A percentile compares a stretch with the other conserved stretches of the same genome.
Evolutionary conservation across 345 rosid species (phyloP).

Genomic region (Salix suchowensis): DNA sequence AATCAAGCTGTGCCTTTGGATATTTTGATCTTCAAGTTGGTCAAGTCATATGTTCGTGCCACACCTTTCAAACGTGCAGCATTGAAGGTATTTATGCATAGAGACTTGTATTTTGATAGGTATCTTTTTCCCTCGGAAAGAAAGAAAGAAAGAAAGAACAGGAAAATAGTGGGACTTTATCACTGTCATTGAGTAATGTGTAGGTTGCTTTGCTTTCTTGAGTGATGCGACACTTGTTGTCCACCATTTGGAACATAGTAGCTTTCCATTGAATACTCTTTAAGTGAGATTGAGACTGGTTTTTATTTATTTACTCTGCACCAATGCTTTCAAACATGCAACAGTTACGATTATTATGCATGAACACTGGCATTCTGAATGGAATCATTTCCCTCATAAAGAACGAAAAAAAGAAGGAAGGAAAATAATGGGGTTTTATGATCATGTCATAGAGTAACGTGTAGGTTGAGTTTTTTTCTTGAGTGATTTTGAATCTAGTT

Average conservation of each 20-base stretch:
- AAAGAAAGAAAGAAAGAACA: background rate
- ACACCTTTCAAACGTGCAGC: conserved; percentile 78
- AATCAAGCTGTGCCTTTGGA: conserved; percentile 62
- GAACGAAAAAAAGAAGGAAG: background rate
- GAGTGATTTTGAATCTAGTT: background rate
- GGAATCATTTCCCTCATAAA: background rate
- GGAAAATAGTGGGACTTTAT: background rate
- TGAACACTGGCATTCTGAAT: background rate
- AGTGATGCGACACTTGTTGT: background rate
- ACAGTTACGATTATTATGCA: background rate
- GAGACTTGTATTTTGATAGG: background rate
- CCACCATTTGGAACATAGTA: background rate
- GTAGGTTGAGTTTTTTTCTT: background rate
- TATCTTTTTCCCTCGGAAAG: background rate
- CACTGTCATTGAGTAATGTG: background rate
- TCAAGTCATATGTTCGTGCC: conserved; percentile 63
- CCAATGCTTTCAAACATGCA: background rate
- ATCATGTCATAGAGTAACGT: background rate
- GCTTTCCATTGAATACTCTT: background rate
- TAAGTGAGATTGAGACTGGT: background rate
- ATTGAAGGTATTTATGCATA: conserved; percentile 45
- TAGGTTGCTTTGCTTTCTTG: background rate
- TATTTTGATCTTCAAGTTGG: conserved; percentile 69
- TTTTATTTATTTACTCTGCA: background rate
- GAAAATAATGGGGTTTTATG: background rate